Base-by-base conservation (phyloP, 2,329 filamentous ascomycete genomes). In the Fusarium domesticum region DNA sequence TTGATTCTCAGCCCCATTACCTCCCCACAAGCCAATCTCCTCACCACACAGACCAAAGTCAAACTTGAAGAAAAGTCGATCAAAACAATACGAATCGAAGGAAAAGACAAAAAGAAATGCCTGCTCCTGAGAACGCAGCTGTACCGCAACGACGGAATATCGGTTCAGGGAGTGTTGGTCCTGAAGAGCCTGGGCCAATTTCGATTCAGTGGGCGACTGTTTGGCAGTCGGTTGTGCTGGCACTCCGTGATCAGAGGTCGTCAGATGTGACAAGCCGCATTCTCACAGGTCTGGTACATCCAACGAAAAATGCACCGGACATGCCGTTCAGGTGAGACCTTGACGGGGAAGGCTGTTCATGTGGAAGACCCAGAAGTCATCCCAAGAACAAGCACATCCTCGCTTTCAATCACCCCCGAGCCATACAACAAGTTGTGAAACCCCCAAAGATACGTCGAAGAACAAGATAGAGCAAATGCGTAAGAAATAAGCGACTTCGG, bases 391-490 rank as follows among this genome's bases (percentile, higher is more conserved):
- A n/a, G n/a, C n/a, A 37, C 39, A 37, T 39, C 40, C 38, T 43
- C 36, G 50, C 47, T 49, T 45, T 55, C 45, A 51, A 50, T 48
- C 51, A 62, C 63, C 68, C 65, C 68, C 65, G 65, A 71, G 69
- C 67, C 68, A 70, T 64, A 56, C 52, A 51, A 64, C 48, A 65
- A 63, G 57, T 64, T 59, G 59, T 64, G 42, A 65, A 60, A 55
- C 53, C 50, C 56, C 47, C 50, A 47, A 58, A 63, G 53, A 64
- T 60, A 56, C 58, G 64, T 69, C 65, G 64, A 69, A 71, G 66
- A 70, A 68, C 67, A 57, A 70, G 65, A 69, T 67, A 68, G 61
- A 68, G 61, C 63, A 64, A 58, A 60, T 63, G 65, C 58, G 60
- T 62, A 56, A 48, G 60, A 61, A 66, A 60, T 46, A 58, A 48